Conservation (phyloP, 2,329 filamentous ascomycete species). For the Monilinia vaccinii-corymbosi region DNA sequence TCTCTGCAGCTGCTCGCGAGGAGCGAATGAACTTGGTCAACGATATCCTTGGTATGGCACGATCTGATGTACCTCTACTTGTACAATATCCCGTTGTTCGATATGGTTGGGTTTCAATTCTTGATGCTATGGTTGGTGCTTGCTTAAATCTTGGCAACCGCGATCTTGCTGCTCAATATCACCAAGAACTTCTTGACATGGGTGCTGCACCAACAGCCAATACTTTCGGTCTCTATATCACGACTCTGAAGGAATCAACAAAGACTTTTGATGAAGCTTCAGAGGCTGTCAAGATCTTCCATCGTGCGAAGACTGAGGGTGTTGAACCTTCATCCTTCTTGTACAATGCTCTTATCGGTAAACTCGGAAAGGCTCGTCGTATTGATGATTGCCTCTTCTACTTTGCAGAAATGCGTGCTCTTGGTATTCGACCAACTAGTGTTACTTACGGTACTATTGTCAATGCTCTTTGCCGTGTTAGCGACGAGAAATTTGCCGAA, state of each 20-base stretch:
- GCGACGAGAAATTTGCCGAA: conserved; percentile 94
- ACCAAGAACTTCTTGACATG: conserved; percentile 85
- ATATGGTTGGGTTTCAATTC: conserved; percentile 92
- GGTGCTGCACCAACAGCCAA: conserved; percentile 90
- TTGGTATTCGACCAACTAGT: conserved; percentile 89
- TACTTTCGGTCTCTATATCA: conserved; percentile 97
- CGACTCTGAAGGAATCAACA: conserved; percentile 92
- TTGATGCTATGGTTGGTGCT: conserved; percentile 93
- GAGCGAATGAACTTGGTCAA: conserved; percentile 73
- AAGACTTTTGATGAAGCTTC: conserved; percentile 98
- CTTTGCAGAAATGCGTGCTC: conserved; percentile 92
- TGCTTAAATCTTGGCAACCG: conserved; percentile 79
- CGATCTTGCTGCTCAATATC: conserved; percentile 71
- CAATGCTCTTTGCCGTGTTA: conserved; percentile 93
- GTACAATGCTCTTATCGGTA: conserved; percentile 97
- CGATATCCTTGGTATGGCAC: conserved; percentile 83
- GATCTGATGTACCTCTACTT: conserved; percentile 76
- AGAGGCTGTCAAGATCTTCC: conserved; percentile 95
- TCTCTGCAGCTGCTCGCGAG: conserved; percentile 79
- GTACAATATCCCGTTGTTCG: conserved; percentile 79
- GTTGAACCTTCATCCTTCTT: conserved; percentile 95
- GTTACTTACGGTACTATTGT: conserved; percentile 98
- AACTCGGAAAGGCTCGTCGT: conserved; percentile 92
- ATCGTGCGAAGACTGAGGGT: conserved; percentile 83
- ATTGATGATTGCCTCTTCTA: conserved; percentile 98